Conservation (phyloP, 805 yeast genomes). For the Nakazawaea sp. region DNA sequence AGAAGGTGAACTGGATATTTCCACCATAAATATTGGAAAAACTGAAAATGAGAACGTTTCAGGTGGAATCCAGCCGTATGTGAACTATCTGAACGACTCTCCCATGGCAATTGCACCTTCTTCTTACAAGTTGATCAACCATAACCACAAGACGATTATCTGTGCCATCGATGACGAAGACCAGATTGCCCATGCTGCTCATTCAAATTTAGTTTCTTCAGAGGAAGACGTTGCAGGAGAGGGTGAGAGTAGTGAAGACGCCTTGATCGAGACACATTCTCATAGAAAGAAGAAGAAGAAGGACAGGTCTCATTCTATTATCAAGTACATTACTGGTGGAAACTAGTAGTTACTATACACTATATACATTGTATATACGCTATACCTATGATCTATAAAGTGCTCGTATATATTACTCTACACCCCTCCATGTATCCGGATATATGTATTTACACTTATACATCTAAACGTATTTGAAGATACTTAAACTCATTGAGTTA, state of each 20-base stretch:
- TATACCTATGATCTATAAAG: too few relatives aligned
- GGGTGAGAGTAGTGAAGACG: constrained; percentile 5
- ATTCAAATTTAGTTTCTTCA: background rate
- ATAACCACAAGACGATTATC: constrained; percentile 11
- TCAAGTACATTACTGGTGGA: constrained; percentile 7
- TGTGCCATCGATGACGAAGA: constrained; percentile 11
- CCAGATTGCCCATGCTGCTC: constrained; percentile 5
- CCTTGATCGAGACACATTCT: background rate
- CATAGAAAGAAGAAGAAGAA: background rate
- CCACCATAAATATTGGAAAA: constrained; percentile 1
- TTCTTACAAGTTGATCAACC: constrained; percentile 10
- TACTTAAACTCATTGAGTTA: too few relatives aligned
- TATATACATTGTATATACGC: too few relatives aligned
- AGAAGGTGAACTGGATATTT: constrained; percentile 10
- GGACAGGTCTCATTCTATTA: constrained; percentile 6
- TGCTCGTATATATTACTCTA: too few relatives aligned
- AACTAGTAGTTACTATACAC: too few relatives aligned
- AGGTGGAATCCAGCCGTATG: constrained; percentile 2
- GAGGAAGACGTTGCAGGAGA: too few relatives aligned
- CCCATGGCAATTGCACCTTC: constrained; percentile 9
- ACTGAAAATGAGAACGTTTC: constrained; percentile 3
- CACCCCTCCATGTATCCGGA: too few relatives aligned
- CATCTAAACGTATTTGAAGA: too few relatives aligned
- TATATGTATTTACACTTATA: too few relatives aligned
- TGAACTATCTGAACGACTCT: background rate